Conservation (phyloP, 2,329 filamentous ascomycete species). For the Colletotrichum sojae region DNA sequence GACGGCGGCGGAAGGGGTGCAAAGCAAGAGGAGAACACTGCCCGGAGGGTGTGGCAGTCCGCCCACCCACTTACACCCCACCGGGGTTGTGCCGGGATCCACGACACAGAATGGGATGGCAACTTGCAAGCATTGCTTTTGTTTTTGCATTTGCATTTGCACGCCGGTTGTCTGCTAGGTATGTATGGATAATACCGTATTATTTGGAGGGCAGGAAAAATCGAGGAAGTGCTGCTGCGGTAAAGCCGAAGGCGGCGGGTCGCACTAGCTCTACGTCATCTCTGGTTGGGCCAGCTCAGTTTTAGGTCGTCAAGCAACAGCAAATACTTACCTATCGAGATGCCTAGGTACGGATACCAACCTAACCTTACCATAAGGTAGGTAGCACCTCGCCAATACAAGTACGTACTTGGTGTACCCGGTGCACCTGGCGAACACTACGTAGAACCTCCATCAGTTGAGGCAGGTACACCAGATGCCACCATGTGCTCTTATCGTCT, state of each 20-base stretch:
- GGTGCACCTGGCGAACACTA: no score
- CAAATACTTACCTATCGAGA: constrained; percentile 13
- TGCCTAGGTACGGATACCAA: not conserved
- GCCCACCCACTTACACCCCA: constrained; percentile 40
- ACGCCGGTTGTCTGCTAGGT: not conserved
- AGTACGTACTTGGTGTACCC: no score
- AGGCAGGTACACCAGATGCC: no score
- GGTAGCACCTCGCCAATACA: no score
- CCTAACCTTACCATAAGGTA: not conserved
- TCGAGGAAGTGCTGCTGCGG: constrained; percentile 9
- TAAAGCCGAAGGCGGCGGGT: constrained; percentile 28
- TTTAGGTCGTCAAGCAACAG: not conserved
- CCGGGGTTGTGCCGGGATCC: constrained; percentile 31
- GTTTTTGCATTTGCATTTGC: not conserved
- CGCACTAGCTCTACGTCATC: constrained; percentile 35
- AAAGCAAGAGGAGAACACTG: not conserved
- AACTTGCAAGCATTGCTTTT: constrained; percentile 17
- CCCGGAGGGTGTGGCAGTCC: constrained; percentile 26
- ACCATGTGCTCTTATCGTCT: no score
- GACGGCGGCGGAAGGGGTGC: constrained; percentile 15
- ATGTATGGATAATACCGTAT: no score
- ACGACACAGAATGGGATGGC: constrained; percentile 15
- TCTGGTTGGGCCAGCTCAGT: constrained; percentile 15
- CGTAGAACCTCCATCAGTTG: no score
- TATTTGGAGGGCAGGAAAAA: not conserved